Evolutionary conservation across 2,329 filamentous ascomycete species (phyloP), one percentile per base, ranked within the genome.

Genomic region (Cordyceps pruinosa): DNA sequence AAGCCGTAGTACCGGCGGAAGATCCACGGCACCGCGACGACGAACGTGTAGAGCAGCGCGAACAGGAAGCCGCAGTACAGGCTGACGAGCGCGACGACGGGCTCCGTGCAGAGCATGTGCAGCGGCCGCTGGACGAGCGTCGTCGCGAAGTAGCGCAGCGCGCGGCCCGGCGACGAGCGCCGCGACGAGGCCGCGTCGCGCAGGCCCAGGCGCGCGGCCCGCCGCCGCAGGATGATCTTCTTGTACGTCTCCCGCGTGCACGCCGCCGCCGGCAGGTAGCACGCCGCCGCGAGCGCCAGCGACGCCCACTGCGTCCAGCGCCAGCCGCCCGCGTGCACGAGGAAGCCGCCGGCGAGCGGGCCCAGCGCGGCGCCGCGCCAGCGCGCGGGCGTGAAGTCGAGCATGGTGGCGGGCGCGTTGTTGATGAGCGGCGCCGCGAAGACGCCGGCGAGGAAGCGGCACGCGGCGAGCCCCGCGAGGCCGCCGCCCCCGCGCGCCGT

Each of bases 381-480:
- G 10, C 70, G 66, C 7, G 76, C 75, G 3, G 70, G 65, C 62
- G 84, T 85, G 69, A 84, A 81, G 65, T 86, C 83, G 12, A 83
- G 81, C 59, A 85, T 81, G 9, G 84, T 80, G 55, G 82, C 83
- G 2, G 82, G 81, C 2, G 80, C 78, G 64, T 86, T 86, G 32
- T 82, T 85, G 61, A 86, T 71, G 3, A 83, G 80, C 8, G 81
- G 82, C 1, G 81, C 81, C 10, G 83, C 84, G 64, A 85, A 86
- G 7, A 80, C 70, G 37, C 84, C 83, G 6, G 81, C 81, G 54
- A 88, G 82, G 72, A 89, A 88, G 37, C 89, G 82, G 66, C 85
- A 89, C 17, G 87, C 84, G 6, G 90, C 75, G 2, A 94, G 78
- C 0, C 87, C 90, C 15, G 72, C 78, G 25, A 90, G 86, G 61